These are phyloP conservation scores for Gnaphalium uliginosum DNA, from an alignment of 129 eudicot genomes.

Conservation along the genomic window DNA sequence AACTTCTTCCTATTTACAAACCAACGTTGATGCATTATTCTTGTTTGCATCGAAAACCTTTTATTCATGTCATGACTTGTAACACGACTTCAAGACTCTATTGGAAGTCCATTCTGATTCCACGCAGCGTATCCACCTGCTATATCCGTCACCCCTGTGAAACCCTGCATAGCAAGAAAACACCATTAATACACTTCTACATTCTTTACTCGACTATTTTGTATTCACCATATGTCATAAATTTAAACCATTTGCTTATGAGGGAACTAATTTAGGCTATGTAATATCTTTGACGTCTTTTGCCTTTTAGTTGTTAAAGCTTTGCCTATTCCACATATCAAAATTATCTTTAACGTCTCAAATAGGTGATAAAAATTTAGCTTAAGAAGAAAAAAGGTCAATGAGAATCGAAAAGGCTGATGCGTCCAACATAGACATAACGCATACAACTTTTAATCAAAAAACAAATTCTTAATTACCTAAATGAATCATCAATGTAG, in stretches of 20 bases:
- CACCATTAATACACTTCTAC: neutral
- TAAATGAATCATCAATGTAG: neutral
- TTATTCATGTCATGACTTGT: neutral
- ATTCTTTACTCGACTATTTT: neutral
- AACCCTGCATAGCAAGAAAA: constrained; percentile 53
- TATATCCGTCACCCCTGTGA: constrained; percentile 68
- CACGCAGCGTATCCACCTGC: constrained; percentile 95
- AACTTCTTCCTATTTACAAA: constrained; percentile 31
- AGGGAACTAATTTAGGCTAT: no score
- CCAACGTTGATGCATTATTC: constrained; percentile 1
- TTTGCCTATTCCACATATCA: no score
- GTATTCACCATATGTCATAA: neutral
- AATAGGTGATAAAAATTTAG: neutral
- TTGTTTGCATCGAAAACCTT: constrained; percentile 6
- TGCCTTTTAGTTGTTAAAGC: no score
- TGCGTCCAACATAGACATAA: no score
- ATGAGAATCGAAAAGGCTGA: neutral
- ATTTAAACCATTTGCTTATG: no score
- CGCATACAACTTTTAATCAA: no score
- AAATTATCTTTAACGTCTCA: neutral
- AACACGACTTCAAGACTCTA: constrained; percentile 33
- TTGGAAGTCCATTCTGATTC: constrained; percentile 69
- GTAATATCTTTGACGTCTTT: no score
- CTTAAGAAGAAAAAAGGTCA: neutral
- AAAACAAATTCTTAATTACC: no score